Evolutionary conservation across 2,329 filamentous ascomycete species (phyloP), one percentile per base, ranked within the genome.

Genomic region (Arthrobotrys conoides): DNA sequence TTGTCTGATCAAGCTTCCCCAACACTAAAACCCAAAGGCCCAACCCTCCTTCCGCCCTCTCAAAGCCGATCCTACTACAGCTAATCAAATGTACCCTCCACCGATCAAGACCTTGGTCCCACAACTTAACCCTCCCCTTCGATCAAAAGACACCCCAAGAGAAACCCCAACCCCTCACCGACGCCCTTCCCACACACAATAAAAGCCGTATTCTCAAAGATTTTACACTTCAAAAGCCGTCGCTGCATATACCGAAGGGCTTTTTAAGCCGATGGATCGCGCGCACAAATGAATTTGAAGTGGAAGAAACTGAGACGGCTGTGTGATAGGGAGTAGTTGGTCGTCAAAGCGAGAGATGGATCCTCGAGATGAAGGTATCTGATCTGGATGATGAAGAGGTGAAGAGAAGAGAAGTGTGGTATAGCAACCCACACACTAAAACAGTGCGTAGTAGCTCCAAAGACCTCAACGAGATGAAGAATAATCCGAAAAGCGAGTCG

Each of bases 201-300:
- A 20, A 36, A 36, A 41, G 57, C 57, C 57, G 57, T 61, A 61
- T 51, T 61, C 67, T 76, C 72, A 48, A 76, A 76, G 49, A 57
- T 71, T 30, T 57, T 68, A 59, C 53, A 57, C 49, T 61, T 69
- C 75, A 72, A 68, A 78, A 57, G 59, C 75, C 75, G 75, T 78
- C 75, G 75, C 75, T 64, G 75, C 75, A 78, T 61, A 64, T 55
- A 18, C 36, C 33, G n/a, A 61, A 44, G 36, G 57, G 57, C 51
- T 18, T 63, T 65, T 38, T 73, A 67, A 44, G 41, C 38, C 67
- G 38, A 68, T 53, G 46, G 20, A 65, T 53, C 59, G 75, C 75
- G 75, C 75, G 75, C 75, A 72, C 75, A 78, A 76, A 71, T 78
- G 75, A 68, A 63, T 72, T 64, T 57, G 75, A 57, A 63, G 38